Evolutionary conservation across 2,329 filamentous ascomycete genomes (phyloP).

Genomic region (Alternaria gaisen): DNA sequence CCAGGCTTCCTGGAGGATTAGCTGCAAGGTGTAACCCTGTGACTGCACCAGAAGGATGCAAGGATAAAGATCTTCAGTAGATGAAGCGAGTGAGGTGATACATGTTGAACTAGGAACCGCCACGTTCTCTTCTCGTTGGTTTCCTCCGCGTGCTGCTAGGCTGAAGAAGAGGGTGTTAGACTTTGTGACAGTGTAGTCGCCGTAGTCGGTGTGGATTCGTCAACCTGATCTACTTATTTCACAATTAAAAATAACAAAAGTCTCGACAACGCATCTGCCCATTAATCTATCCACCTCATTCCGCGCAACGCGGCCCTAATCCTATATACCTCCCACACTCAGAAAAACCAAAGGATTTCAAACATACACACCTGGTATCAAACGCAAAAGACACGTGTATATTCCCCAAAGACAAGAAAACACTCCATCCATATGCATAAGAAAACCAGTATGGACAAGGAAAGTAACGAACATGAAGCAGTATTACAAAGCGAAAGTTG

Average conservation of each 20-base stretch:
- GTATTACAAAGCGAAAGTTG: constrained; percentile 6
- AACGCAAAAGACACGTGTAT: constrained; percentile 8
- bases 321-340: background rate
- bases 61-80: constrained; percentile 37
- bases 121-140: too few relatives aligned
- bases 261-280: background rate
- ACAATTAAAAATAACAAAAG: background rate
- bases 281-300: background rate
- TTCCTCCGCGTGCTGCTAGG: too few relatives aligned
- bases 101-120: background rate
- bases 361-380: constrained; percentile 8
- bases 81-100: background rate
- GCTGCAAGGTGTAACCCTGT: constrained; percentile 53
- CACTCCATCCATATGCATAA: constrained; percentile 6
- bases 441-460: constrained; percentile 1
- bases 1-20: constrained; percentile 37
- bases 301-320: background rate
- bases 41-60: constrained; percentile 47
- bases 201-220: too few relatives aligned
- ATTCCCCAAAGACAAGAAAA: constrained; percentile 3
- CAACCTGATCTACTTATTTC: background rate
- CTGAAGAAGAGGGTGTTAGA: too few relatives aligned
- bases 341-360: background rate
- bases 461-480: constrained; percentile 1
- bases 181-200: too few relatives aligned